These are phyloP conservation scores for Hymenoscyphus albidus DNA, from an alignment of 2,329 filamentous ascomycete genomes.

Conservation along the genomic window DNA sequence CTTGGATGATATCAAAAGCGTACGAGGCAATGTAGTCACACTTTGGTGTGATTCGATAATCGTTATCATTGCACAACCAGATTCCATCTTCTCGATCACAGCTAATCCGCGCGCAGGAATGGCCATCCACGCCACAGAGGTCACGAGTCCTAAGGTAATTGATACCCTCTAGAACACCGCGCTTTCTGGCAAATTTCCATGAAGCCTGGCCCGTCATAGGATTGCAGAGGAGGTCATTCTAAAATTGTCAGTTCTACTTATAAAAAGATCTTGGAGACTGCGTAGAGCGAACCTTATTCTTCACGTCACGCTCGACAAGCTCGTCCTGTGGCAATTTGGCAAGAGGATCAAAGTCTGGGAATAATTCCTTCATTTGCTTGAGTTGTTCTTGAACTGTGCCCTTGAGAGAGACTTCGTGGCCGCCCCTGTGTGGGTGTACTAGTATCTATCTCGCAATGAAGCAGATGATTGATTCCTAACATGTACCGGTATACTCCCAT, in stretches of 20 bases:
- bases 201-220: neutral
- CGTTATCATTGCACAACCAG: neutral
- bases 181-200: neutral
- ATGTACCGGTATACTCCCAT: neutral
- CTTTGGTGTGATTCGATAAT: neutral
- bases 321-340: neutral
- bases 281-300: neutral
- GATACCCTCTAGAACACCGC: neutral
- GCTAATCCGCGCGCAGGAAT: neutral
- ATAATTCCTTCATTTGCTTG: neutral
- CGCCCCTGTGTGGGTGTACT: neutral
- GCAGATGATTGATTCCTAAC: neutral
- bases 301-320: neutral
- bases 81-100: neutral
- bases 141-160: neutral
- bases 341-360: neutral
- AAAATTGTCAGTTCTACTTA: neutral
- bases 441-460: too few relatives aligned
- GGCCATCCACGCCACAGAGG: neutral
- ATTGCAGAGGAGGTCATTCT: neutral
- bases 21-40: neutral
- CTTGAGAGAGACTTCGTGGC: neutral
- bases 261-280: neutral
- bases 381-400: neutral
- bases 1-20: neutral